Evolutionary conservation across 352 stramenopile species (phyloP).

Genomic region (Phytopythium cucurbitacearum): DNA sequence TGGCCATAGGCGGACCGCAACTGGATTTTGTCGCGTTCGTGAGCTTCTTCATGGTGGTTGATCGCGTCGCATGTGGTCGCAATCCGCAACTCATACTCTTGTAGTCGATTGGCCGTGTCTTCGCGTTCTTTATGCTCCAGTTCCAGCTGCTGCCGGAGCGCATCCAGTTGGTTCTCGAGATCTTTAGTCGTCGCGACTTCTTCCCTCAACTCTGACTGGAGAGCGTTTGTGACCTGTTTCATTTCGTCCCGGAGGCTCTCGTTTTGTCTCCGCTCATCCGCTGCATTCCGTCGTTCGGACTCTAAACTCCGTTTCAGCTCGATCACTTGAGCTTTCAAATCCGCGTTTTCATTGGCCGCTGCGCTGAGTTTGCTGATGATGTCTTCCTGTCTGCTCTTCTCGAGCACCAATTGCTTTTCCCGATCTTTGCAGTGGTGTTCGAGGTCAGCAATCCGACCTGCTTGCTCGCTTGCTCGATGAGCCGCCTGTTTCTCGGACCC

Average conservation of each 20-base stretch:
- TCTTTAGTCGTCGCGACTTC: slow-evolving; percentile 11
- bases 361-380: neutral
- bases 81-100: slow-evolving; percentile 73
- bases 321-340: slow-evolving; percentile 17
- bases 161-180: slow-evolving; percentile 25
- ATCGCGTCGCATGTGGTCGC: slow-evolving; percentile 69
- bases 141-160: slow-evolving; percentile 27
- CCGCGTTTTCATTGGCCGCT: slow-evolving; percentile 23
- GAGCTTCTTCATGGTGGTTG: slow-evolving; percentile 56
- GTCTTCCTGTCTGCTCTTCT: neutral
- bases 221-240: neutral
- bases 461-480: neutral
- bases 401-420: neutral
- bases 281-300: slow-evolving; percentile 12
- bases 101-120: slow-evolving; percentile 57
- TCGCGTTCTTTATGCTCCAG: slow-evolving; percentile 50
- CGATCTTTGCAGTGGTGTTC: slow-evolving; percentile 1
- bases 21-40: slow-evolving; percentile 47
- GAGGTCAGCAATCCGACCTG: neutral
- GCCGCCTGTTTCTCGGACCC: slow-evolving; percentile 21
- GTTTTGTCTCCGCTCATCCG: slow-evolving; percentile 8
- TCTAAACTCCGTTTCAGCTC: slow-evolving; percentile 28
- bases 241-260: slow-evolving; percentile 15
- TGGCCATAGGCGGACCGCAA: slow-evolving; percentile 30
- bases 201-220: slow-evolving; percentile 15